phyloP scores from a whole-genome alignment of 371 early-diverging fungal genomes.

The Funneliformis caledonium region DNA sequence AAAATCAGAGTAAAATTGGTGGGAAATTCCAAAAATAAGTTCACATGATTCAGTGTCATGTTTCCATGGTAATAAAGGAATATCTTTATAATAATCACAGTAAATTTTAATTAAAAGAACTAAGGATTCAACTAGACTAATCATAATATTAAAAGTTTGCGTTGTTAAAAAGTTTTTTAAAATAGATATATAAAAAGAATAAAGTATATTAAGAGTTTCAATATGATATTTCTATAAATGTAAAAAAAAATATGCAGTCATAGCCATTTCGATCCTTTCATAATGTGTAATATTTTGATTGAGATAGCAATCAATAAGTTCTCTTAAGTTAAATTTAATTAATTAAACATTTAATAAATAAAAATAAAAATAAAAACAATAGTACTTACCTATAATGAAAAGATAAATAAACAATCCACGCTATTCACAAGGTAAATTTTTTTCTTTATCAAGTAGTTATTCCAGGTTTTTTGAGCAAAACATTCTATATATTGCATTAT shows the following conservation, averaged over 20 bases:
- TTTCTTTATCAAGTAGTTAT: background rate
- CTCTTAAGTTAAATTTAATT: background rate
- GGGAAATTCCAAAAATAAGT: too few species aligned
- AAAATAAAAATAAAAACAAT: background rate
- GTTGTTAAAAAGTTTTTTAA: background rate
- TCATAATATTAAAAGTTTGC: background rate
- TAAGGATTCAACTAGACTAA: background rate
- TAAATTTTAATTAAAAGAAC: background rate
- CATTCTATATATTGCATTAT: background rate
- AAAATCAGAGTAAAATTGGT: too few species aligned
- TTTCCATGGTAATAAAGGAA: background rate
- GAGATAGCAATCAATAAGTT: constrained; percentile 5
- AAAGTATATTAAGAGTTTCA: background rate
- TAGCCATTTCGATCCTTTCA: background rate
- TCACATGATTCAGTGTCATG: too few species aligned
- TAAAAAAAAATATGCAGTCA: background rate
- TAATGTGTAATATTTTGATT: background rate
- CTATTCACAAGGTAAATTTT: background rate
- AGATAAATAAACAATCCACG: background rate
- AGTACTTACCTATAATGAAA: background rate
- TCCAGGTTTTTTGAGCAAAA: background rate
- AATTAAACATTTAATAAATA: too few species aligned
- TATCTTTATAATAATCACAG: background rate
- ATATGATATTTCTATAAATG: background rate
- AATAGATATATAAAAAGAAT: too few species aligned